phyloP scores from a whole-genome alignment of 73 alveolate genomes.

The Paramecium primaurelia region DNA sequence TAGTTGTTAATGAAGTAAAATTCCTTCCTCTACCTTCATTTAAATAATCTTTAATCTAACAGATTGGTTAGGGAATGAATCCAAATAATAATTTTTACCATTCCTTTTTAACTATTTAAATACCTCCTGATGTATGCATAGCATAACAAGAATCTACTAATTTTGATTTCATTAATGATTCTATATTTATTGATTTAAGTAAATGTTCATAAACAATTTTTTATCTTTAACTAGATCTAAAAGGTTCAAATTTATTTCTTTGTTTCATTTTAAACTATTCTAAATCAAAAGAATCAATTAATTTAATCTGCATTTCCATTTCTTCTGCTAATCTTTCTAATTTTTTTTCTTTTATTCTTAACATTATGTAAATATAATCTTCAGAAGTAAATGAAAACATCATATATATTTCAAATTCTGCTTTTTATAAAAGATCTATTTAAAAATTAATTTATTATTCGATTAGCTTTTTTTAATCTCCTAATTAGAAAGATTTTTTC shows the following conservation, averaged over 20 bases:
- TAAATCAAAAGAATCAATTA: slow-evolving; percentile 57
- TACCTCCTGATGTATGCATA: slow-evolving; percentile 64
- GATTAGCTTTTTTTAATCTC: not conserved
- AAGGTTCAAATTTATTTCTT: slow-evolving; percentile 46
- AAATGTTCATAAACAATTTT: slow-evolving; percentile 34
- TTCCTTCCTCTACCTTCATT: slow-evolving; percentile 34
- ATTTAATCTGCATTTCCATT: slow-evolving; percentile 42
- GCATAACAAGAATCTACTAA: not conserved
- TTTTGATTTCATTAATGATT: not conserved
- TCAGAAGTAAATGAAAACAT: slow-evolving; percentile 9
- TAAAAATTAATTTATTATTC: slow-evolving; percentile 33
- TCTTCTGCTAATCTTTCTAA: slow-evolving; percentile 15
- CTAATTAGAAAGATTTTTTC: not conserved
- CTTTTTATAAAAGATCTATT: not conserved
- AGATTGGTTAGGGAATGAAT: slow-evolving; percentile 51
- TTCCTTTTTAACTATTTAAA: not conserved
- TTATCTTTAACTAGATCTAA: slow-evolving; percentile 54
- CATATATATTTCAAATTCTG: slow-evolving; percentile 35
- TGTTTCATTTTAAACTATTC: slow-evolving; percentile 20
- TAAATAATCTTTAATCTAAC: slow-evolving; percentile 52
- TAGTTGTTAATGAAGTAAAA: slow-evolving; percentile 42
- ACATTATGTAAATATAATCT: not conserved
- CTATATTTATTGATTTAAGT: slow-evolving; percentile 12
- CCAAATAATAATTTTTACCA: slow-evolving; percentile 21
- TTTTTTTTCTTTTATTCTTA: slow-evolving; percentile 23